phyloP scores from a whole-genome alignment of 176 grass and related monocot species.

The Oryza nivara region DNA sequence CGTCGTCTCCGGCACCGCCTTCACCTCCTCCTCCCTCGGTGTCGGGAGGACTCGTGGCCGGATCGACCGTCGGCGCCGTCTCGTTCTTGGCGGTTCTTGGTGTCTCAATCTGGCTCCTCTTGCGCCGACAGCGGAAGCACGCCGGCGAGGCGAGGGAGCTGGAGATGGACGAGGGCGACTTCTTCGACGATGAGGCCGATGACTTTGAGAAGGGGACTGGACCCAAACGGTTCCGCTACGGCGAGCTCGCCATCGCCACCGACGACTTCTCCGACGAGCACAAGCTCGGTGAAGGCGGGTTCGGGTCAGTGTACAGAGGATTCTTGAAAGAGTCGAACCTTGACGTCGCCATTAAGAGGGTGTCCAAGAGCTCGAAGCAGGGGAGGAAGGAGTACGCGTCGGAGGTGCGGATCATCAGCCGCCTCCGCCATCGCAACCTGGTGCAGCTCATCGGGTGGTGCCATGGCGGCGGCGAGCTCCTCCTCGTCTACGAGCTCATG shows the following conservation, averaged over 20 bases:
- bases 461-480: constrained; percentile 7
- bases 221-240: constrained; percentile 29
- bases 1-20: background rate
- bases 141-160: background rate
- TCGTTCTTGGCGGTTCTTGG: background rate
- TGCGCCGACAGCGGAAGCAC: background rate
- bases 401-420: constrained; percentile 60
- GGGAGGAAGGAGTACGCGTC: constrained; percentile 61
- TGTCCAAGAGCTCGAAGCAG: constrained; percentile 42
- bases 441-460: constrained; percentile 66
- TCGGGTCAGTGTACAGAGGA: constrained; percentile 39
- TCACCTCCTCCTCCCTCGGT: background rate
- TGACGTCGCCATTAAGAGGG: constrained; percentile 17
- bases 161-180: constrained; percentile 14
- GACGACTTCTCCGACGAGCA: constrained; percentile 22
- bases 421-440: constrained; percentile 48
- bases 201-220: constrained; percentile 42
- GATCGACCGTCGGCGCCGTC: background rate
- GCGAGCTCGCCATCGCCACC: constrained; percentile 32
- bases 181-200: background rate
- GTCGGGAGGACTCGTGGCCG: background rate
- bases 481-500: too few relatives aligned
- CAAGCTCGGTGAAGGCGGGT: constrained; percentile 37
- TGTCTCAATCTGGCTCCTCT: background rate
- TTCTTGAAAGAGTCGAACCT: background rate